Percentiles rank a stretch among this genome's conserved stretches.
phyloP scores from a whole-genome alignment of 2,329 filamentous ascomycete species.

The Cladosporium sp. region DNA sequence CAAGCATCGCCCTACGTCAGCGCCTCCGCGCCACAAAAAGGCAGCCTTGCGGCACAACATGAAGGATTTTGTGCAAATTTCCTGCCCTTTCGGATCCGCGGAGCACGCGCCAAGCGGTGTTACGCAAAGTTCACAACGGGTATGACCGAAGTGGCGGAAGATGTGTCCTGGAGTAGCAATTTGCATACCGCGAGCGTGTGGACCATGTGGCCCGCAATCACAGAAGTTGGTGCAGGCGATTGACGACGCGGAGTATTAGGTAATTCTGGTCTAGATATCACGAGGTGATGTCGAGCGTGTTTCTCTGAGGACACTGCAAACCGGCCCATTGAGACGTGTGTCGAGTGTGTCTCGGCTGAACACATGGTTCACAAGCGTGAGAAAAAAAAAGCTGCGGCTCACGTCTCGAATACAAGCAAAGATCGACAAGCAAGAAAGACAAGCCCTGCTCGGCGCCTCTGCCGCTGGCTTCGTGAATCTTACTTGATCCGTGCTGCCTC shows the following conservation, averaged over 20 bases:
- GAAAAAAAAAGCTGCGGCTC: neutral
- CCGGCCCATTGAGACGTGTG: neutral
- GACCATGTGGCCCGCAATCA: constrained; percentile 8
- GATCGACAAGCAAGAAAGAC: neutral
- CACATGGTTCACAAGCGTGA: neutral
- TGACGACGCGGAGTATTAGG: neutral
- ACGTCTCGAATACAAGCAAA: neutral
- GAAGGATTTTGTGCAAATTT: neutral
- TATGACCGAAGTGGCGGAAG: constrained; percentile 3
- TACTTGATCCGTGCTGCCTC: neutral
- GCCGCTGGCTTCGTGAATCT: neutral
- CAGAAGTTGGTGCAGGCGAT: neutral
- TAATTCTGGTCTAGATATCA: neutral
- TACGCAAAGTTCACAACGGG: neutral
- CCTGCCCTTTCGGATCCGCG: neutral
- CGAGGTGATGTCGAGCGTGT: neutral
- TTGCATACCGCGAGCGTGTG: neutral
- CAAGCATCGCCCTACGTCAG: constrained; percentile 9
- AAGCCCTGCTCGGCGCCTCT: constrained; percentile 6
- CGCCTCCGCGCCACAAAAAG: neutral
- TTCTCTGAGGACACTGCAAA: neutral
- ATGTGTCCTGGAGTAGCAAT: neutral
- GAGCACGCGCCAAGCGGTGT: neutral
- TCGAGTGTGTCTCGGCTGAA: neutral
- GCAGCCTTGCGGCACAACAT: neutral